Base-by-base conservation (phyloP, 495 filamentous ascomycete genomes). In the Tetracladium marchalianum region DNA sequence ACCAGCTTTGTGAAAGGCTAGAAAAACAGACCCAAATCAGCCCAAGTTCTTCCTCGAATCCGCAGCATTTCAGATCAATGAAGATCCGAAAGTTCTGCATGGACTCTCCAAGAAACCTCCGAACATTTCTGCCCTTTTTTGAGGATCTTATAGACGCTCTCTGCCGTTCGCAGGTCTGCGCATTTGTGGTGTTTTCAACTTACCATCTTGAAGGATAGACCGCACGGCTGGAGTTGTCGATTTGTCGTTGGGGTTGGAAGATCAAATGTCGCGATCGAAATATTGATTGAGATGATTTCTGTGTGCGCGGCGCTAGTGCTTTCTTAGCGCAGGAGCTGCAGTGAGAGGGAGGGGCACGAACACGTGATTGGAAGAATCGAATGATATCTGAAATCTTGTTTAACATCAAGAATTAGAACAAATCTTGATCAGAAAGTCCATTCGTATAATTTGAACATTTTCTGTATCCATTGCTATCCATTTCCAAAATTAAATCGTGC, bases 31-130 rank as follows among this genome's bases (percentile, higher is more conserved):
- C 62, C 62, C 74, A 68, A 39, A 47, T 52, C 43, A 47, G 43
- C 49, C 49, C 18, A 15, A 16, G 22, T 54, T 27, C 22, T 27
- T 27, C 49, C 51, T 54, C 79, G 85, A 94, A 85, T 95, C 89
- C 94, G 88, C 87, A 95, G 73, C 88, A 86, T 87, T 94, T 93
- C 89, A 94, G 87, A 85, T 49, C 51, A 59, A 85, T 49, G 47
- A 59, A 66, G 59, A 53, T 83, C 86, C 87, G 89, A 92, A 95
- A 86, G 87, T 87, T 84, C 92, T 95, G 89, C 89, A 79, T 71
- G 67, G 86, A 93, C 86, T 86, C 84, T 71, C 56, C 36, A 56
- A 40, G 44, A 22, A 35, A 52, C 39, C 46, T 52, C 44, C 43
- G 44, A 43, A 43, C 53, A 56, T 56, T 53, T 50, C 54, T 49